Base-by-base conservation (phyloP, 2,329 filamentous ascomycete genomes). In the Claviceps quebecensis region DNA sequence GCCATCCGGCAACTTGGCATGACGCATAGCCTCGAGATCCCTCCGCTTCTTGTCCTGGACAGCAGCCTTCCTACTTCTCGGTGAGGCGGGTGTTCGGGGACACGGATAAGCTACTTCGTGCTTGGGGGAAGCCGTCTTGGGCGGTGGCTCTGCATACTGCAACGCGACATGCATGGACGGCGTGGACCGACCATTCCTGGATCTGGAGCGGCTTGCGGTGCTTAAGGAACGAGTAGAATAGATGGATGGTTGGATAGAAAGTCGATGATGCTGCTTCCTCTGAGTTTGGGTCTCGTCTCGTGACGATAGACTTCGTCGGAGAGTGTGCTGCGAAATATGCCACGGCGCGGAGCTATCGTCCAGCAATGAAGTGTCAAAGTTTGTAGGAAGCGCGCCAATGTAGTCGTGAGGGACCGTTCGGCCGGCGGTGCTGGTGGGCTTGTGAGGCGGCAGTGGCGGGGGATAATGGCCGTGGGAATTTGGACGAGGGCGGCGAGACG, bases 21-120 rank as follows among this genome's bases (percentile, higher is more conserved):
- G 56, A 7, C 61, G 57, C 5, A 63, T 54, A 4, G 65, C 39
- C 52, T 71, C 67, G 53, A 72, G 62, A 37, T 72, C 70, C 16
- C 67, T 61, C 49, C 62, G 61, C 54, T 70, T 71, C 57, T 64
- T 65, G 17, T 69, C 66, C 22, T 64, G 65, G 5, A 72, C 70
- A 45, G 61, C 63, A 5, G 71, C 68, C 17, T 61, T 61, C 16
- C 69, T 65, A 43, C 59, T 68, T 36, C 61, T 58, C 5, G 59
- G 51, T 14, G 61, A 62, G 9, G 43, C 53, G 5, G 56, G 50
- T n/a, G 54, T 52, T 5, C 57, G 52, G 1, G 59, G 57, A 2
- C 46, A 50, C 50, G 56, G 53, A 46, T 47, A 52, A 11, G 51
- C 37, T 37, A 49, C 56, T 17, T 52, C 57, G 5, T 58, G 56